Evolutionary conservation across 495 filamentous ascomycete species (phyloP), one percentile per base, ranked within the genome.

Genomic region (Hyaloscypha hepaticicola): DNA sequence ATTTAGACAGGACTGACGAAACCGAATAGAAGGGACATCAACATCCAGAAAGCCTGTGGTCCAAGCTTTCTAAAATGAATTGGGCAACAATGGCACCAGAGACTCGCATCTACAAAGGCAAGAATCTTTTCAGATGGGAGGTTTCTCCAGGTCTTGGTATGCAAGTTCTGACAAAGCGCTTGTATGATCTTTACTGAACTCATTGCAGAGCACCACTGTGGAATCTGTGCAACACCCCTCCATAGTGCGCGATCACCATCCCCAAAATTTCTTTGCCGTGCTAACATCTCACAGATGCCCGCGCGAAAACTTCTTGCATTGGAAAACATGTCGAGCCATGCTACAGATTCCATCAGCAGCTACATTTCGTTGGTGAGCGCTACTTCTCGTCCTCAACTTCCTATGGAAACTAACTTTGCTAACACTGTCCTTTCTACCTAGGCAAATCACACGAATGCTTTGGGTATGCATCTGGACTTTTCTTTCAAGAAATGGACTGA

Each of bases 311-410:
- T 16, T 50, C 65, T 24, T 72, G 70, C 27, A 60, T 72, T 56
- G 68, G 67, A 4, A 70, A 70, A 29, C 70, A 72, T 64, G 70
- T 72, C 26, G 70, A 72, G 33, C 70, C 70, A 21, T 72, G 70
- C 48, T 67, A 69, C 45, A 53, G 68, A 9, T 72, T 66, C 58
- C 70, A 72, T 60, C 70, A 68, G 29, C 67, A 70, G 50, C 27
- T 72, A 22, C 68, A 72, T 51, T 70, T 72, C 38, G 56, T 72
- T 51, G 66, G 70, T 72, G 66, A 60, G 66, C 19, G 21, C 8
- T 19, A 11, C 26, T 31, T 7, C 14, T 21, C 14, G 28, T 34
- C 9, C 49, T 56, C n/a, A 55, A 29, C 53, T 55, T 2, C 8
- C 41, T 25, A 11, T 12, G 9, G 33, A 31, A 8, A 26, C 9